phyloP scores from a whole-genome alignment of 2,329 filamentous ascomycete genomes.

The Colletotrichum abscissum region DNA sequence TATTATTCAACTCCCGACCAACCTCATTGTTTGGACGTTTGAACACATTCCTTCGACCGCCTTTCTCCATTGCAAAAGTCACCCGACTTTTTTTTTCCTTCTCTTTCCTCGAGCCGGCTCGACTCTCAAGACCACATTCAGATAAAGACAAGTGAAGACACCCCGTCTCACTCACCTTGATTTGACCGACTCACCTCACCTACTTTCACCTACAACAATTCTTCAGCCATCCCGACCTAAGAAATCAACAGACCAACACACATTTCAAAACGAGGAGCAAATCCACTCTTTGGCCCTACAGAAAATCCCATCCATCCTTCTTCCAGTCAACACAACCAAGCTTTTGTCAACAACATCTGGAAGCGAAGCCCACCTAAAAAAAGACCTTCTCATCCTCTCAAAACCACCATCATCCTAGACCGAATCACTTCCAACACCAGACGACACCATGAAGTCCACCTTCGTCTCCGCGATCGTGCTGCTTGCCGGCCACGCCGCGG shows the following conservation, averaged over 20 bases:
- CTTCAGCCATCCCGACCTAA: not conserved
- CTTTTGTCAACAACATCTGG: constrained; percentile 8
- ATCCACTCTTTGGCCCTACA: constrained; percentile 21
- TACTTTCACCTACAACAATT: constrained; percentile 25
- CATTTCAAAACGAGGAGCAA: constrained; percentile 26
- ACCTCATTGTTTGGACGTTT: constrained; percentile 28
- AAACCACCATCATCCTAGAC: not conserved
- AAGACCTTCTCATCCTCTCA: not conserved
- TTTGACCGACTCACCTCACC: constrained; percentile 29
- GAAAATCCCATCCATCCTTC: not conserved
- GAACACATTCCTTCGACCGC: constrained; percentile 30
- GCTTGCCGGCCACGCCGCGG: constrained; percentile 56
- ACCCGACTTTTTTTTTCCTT: constrained; percentile 9
- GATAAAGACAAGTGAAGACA: constrained; percentile 23
- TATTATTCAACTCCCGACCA: constrained; percentile 18
- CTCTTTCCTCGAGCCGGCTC: constrained; percentile 18
- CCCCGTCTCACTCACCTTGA: constrained; percentile 29
- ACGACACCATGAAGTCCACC: constrained; percentile 40
- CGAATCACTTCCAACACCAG: constrained; percentile 32
- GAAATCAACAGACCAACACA: constrained; percentile 8
- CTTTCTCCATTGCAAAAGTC: constrained; percentile 20
- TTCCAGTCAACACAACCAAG: not conserved
- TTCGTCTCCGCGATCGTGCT: constrained; percentile 41
- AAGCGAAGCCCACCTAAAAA: not conserved
- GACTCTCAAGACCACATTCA: constrained; percentile 9